Percentiles rank a stretch among this genome's conserved stretches.
Evolutionary conservation across 129 eudicot genomes (phyloP).

Genomic region (Helianthus annuus): DNA sequence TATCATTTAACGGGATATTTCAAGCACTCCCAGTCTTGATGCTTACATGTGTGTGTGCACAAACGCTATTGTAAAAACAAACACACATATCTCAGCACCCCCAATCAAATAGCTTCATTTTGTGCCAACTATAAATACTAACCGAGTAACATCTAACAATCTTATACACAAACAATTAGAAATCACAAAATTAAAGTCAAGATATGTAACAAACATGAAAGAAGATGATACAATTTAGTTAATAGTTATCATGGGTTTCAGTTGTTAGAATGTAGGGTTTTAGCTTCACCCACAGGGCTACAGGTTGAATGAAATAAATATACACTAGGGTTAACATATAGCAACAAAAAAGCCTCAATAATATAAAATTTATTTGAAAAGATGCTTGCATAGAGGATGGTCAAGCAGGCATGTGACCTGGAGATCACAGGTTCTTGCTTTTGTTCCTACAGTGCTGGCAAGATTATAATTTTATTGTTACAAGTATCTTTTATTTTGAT

Average conservation of each 20-base stretch:
- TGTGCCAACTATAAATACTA: neutral
- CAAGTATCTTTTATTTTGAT: no score
- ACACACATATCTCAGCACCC: neutral
- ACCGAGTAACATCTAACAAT: neutral
- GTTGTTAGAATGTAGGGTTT: neutral
- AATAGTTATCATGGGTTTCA: neutral
- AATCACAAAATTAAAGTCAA: neutral
- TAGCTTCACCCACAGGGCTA: neutral
- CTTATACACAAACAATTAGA: neutral
- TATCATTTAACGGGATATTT: neutral
- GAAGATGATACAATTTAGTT: neutral
- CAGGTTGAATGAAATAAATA: neutral
- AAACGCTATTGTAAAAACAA: neutral
- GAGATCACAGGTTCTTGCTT: no score
- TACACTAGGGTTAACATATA: neutral
- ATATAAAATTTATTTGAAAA: neutral
- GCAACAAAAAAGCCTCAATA: constrained; percentile 2
- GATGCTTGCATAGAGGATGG: neutral
- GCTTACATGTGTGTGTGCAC: neutral
- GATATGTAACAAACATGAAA: neutral
- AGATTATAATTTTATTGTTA: no score
- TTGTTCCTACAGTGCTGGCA: no score
- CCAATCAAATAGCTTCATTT: neutral
- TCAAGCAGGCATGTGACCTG: neutral
- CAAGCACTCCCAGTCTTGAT: neutral